Conservation (phyloP, 1,139 yeast genomes). For the Yamadazyma aaseri region DNA sequence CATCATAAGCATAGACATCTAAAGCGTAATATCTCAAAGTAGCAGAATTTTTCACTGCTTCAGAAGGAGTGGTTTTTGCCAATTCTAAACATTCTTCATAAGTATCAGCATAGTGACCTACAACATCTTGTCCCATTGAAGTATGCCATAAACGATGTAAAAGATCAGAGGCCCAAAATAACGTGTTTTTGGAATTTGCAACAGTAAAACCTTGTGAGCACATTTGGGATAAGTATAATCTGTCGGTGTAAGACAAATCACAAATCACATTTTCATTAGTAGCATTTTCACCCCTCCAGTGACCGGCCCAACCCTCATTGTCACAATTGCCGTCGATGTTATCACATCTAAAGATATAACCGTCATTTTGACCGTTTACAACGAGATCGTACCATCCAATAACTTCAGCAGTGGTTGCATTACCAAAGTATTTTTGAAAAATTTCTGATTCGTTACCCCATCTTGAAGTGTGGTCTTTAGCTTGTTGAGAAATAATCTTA, state of each 20-base stretch:
- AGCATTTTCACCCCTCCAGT: conserved; percentile 33
- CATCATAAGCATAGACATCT: conserved; percentile 22
- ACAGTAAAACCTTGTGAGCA: conserved; percentile 23
- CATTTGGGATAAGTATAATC: conserved; percentile 19
- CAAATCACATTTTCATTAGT: conserved; percentile 28
- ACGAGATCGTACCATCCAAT: conserved; percentile 29
- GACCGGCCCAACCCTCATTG: conserved; percentile 34
- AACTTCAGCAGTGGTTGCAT: conserved; percentile 28
- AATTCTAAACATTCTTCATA: conserved; percentile 22
- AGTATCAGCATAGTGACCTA: conserved; percentile 23
- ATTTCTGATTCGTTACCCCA: conserved; percentile 23
- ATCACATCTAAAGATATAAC: conserved; percentile 32
- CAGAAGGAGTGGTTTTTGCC: conserved; percentile 13
- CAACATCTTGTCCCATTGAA: conserved; percentile 17
- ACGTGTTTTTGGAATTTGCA: conserved; percentile 12
- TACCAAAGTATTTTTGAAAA: conserved; percentile 27
- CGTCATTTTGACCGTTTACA: conserved; percentile 26
- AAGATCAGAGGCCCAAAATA: conserved; percentile 19
- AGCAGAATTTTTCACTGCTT: conserved; percentile 18
- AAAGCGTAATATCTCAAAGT: conserved; percentile 20
- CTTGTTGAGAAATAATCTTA: conserved; percentile 21
- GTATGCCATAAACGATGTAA: conserved; percentile 28
- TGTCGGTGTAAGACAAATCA: conserved; percentile 19
- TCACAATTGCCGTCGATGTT: conserved; percentile 32
- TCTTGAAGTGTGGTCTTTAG: conserved; percentile 24